Evolutionary conservation across 257 asterid species (phyloP).

Genomic region (Dorcoceras hygrometricum): DNA sequence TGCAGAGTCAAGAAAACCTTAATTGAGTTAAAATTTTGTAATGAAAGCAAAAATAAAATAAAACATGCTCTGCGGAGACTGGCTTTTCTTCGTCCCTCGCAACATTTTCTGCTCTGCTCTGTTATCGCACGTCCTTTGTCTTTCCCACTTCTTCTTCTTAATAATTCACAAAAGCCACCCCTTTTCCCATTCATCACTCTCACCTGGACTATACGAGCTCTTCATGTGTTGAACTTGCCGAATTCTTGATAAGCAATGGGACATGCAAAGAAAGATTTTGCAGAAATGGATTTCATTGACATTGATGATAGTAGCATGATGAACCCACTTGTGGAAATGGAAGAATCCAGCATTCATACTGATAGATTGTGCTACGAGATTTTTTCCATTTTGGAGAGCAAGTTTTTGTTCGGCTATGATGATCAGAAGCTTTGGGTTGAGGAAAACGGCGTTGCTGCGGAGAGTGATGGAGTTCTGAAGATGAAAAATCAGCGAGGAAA

Average conservation of each 20-base stretch:
- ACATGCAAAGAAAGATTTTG: constrained; percentile 17
- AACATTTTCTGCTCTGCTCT: background rate
- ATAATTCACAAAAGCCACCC: too few relatives aligned
- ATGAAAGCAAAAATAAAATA: background rate
- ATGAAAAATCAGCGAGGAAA: constrained; percentile 75
- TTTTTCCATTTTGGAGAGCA: constrained; percentile 85
- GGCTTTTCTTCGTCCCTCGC: background rate
- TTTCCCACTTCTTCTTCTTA: constrained; percentile 9
- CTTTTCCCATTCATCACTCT: background rate
- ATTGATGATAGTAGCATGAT: constrained; percentile 20
- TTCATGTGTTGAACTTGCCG: background rate
- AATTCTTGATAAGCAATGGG: background rate
- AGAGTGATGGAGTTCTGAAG: constrained; percentile 34
- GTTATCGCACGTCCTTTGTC: constrained; percentile 30
- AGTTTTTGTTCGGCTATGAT: constrained; percentile 86
- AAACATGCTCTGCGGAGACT: background rate
- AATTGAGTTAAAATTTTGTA: background rate
- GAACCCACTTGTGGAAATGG: constrained; percentile 38
- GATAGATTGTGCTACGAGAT: constrained; percentile 94
- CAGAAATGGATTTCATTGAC: constrained; percentile 52
- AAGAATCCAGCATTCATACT: constrained; percentile 79
- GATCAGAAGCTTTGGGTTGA: constrained; percentile 72
- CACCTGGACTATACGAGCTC: background rate
- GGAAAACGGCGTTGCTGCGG: constrained; percentile 23
- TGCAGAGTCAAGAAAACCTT: too few relatives aligned